Percentiles rank a stretch among this genome's conserved stretches.
These are phyloP conservation scores for Fusarium marasasianum DNA, from an alignment of 2,329 filamentous ascomycete species.

Conservation along the genomic window DNA sequence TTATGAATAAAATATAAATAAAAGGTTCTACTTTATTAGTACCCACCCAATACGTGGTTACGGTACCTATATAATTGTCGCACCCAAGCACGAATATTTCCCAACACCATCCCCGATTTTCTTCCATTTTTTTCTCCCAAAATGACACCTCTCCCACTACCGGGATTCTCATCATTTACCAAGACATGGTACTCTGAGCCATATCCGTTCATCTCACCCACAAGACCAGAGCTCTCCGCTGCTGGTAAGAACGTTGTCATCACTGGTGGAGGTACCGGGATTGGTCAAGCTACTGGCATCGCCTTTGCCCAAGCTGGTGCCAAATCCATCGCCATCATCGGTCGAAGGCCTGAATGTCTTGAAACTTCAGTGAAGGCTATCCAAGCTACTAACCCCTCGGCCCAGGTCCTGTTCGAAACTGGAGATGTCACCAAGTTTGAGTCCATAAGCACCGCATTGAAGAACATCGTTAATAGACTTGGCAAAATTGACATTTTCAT, in stretches of 20 bases:
- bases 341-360: constrained; percentile 46
- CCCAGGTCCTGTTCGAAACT: background rate
- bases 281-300: constrained; percentile 70
- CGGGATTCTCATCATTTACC: constrained; percentile 20
- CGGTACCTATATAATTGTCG: background rate
- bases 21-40: accelerated
- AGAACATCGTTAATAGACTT: background rate
- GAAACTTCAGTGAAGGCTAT: constrained; percentile 26
- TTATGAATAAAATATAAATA: background rate
- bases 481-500: constrained; percentile 33
- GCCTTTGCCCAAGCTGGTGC: constrained; percentile 59
- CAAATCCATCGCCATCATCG: constrained; percentile 50
- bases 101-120: accelerated
- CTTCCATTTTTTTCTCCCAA: background rate
- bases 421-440: background rate
- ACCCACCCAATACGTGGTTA: background rate
- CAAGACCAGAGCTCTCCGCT: constrained; percentile 45
- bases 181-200: constrained; percentile 32
- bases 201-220: constrained; percentile 46
- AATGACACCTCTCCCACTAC: background rate
- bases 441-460: background rate
- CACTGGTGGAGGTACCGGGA: constrained; percentile 70
- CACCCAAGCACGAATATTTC: background rate
- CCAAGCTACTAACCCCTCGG: background rate
- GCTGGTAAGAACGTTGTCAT: constrained; percentile 64